These are phyloP conservation scores for Pyrenochaeta sp. DNA, from an alignment of 2,329 filamentous ascomycete species.

Conservation along the genomic window DNA sequence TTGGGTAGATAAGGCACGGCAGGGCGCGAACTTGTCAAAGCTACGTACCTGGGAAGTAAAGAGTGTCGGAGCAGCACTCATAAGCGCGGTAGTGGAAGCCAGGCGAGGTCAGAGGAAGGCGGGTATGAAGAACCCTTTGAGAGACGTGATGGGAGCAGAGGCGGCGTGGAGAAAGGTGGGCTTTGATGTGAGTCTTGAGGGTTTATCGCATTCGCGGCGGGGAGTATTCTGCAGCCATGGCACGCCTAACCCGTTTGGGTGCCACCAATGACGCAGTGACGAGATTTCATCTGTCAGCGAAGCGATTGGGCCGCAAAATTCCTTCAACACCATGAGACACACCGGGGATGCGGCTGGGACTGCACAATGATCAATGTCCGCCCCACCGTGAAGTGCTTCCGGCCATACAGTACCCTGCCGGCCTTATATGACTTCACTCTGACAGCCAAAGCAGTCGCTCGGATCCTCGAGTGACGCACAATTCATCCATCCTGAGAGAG, in stretches of 20 bases:
- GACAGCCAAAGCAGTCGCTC: background rate
- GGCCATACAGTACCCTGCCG: slow-evolving; percentile 13
- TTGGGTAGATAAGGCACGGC: slow-evolving; percentile 39
- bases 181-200: slow-evolving; percentile 24
- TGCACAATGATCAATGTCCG: background rate
- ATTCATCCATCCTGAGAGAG: background rate
- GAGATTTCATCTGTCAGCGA: slow-evolving; percentile 15
- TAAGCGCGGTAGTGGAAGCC: slow-evolving; percentile 48
- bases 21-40: slow-evolving; percentile 16
- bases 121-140: slow-evolving; percentile 33
- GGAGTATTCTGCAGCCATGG: slow-evolving; percentile 2
- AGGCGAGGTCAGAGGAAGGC: slow-evolving; percentile 34
- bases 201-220: slow-evolving; percentile 19
- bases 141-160: slow-evolving; percentile 16
- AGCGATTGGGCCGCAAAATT: slow-evolving; percentile 23
- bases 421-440: background rate
- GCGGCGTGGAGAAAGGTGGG: slow-evolving; percentile 10
- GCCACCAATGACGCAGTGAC: slow-evolving; percentile 21
- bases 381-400: slow-evolving; percentile 13
- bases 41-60: slow-evolving; percentile 63
- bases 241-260: background rate
- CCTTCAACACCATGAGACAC: slow-evolving; percentile 8
- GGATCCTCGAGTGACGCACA: slow-evolving; percentile 7
- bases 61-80: slow-evolving; percentile 61
- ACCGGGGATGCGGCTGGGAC: slow-evolving; percentile 1